phyloP scores from a whole-genome alignment of 148 eudicot species.

The Dysphania ambrosioides region DNA sequence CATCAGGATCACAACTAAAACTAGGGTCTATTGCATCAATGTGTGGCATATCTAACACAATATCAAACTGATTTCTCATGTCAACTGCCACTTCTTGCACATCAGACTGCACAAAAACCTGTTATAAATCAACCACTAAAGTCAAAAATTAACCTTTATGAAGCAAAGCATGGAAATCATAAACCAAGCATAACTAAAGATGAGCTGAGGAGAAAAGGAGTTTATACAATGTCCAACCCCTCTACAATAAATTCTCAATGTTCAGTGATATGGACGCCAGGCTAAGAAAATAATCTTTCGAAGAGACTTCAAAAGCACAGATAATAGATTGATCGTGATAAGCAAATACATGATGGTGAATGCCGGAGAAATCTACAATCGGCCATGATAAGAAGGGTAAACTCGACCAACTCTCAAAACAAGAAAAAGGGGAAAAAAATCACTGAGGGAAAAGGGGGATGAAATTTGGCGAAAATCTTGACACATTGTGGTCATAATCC shows the following conservation, averaged over 20 bases:
- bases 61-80: constrained; percentile 81
- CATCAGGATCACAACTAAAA: constrained; percentile 50
- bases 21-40: constrained; percentile 38
- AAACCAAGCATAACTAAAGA: not conserved
- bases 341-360: not conserved
- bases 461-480: too few species aligned
- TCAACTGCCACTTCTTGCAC: constrained; percentile 87
- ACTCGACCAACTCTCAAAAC: too few species aligned
- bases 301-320: not conserved
- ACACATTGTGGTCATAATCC: too few species aligned
- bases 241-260: too few species aligned
- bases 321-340: not conserved
- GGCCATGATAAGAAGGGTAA: not conserved
- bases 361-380: not conserved
- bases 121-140: constrained; percentile 15
- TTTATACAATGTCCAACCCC: too few species aligned
- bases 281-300: not conserved
- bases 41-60: constrained; percentile 42
- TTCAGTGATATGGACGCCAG: not conserved
- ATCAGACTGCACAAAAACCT: constrained; percentile 88
- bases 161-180: not conserved
- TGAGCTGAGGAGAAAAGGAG: too few species aligned
- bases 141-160: too few species aligned
- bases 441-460: too few species aligned
- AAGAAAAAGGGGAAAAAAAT: too few species aligned